phyloP scores from a whole-genome alignment of 169 alveolate genomes.

The Plasmodium fragile region DNA sequence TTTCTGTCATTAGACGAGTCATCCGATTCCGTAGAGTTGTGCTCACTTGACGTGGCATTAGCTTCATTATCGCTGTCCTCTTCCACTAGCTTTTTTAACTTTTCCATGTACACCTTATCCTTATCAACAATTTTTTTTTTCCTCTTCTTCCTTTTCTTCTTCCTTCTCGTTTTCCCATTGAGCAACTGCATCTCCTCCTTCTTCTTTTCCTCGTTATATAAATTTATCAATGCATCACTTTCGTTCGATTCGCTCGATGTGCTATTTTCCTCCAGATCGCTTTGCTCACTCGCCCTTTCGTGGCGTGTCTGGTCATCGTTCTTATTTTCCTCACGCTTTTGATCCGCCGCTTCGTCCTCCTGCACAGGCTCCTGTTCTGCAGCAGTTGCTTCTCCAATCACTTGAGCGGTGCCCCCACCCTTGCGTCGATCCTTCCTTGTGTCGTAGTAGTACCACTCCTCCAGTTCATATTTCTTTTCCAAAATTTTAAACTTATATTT shows the following conservation, averaged over 20 bases:
- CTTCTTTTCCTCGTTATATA: constrained; percentile 59
- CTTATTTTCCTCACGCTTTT: background rate
- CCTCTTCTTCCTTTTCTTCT: constrained; percentile 39
- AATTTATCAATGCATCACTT: constrained; percentile 56
- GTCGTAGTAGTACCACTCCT: constrained; percentile 60
- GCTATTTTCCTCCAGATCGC: background rate
- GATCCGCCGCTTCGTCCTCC: background rate
- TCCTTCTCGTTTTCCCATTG: background rate
- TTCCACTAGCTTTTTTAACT: constrained; percentile 65
- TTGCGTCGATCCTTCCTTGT: background rate
- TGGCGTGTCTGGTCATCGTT: background rate
- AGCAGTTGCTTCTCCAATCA: background rate
- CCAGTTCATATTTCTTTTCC: constrained; percentile 50
- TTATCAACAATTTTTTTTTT: constrained; percentile 53
- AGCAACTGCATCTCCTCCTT: constrained; percentile 14
- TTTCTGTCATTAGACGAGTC: constrained; percentile 23
- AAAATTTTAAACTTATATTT: constrained; percentile 55
- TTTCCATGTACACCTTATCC: constrained; percentile 51
- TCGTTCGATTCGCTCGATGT: constrained; percentile 41
- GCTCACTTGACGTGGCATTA: constrained; percentile 15
- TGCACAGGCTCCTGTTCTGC: background rate
- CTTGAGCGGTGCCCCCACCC: background rate
- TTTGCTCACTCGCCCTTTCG: background rate
- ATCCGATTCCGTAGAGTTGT: constrained; percentile 21
- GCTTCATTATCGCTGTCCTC: constrained; percentile 62